A percentile compares a stretch with the other conserved stretches of the same genome.
Evolutionary conservation across 192 early-diverging fungal genomes (phyloP).

Genomic region (Coemansia sp.): DNA sequence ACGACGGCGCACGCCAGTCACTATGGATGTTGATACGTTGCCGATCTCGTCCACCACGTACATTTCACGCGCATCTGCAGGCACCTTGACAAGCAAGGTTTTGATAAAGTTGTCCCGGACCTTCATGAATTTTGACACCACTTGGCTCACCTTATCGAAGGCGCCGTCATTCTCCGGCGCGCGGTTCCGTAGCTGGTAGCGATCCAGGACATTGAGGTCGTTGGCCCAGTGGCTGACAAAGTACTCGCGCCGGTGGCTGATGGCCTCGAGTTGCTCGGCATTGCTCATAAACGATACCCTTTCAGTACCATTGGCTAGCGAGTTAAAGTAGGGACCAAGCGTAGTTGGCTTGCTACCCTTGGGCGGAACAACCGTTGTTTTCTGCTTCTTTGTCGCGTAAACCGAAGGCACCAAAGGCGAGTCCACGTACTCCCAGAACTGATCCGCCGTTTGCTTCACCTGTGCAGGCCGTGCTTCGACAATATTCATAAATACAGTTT

Average conservation of each 20-base stretch:
- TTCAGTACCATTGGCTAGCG: conserved; percentile 27
- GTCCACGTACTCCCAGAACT: conserved; percentile 63
- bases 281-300: conserved; percentile 63
- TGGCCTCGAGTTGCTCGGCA: conserved; percentile 66
- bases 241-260: conserved; percentile 42
- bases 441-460: conserved; percentile 66
- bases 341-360: conserved; percentile 60
- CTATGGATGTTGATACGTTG: conserved; percentile 91
- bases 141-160: conserved; percentile 37
- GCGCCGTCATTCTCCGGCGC: conserved; percentile 12
- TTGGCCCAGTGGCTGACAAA: conserved; percentile 81
- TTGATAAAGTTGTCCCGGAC: conserved; percentile 46
- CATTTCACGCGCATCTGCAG: conserved; percentile 67
- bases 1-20: conserved; percentile 2
- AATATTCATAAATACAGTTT: conserved; percentile 49
- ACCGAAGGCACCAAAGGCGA: conserved; percentile 63
- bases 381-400: conserved; percentile 71
- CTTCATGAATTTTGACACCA: conserved; percentile 21
- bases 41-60: conserved; percentile 85
- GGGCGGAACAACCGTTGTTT: conserved; percentile 66
- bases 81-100: conserved; percentile 56
- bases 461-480: conserved; percentile 57
- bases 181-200: conserved; percentile 68
- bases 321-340: conserved; percentile 67
- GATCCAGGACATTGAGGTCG: conserved; percentile 81